Conservation (phyloP, 148 eudicot species). For the Camellia granthamiana region DNA sequence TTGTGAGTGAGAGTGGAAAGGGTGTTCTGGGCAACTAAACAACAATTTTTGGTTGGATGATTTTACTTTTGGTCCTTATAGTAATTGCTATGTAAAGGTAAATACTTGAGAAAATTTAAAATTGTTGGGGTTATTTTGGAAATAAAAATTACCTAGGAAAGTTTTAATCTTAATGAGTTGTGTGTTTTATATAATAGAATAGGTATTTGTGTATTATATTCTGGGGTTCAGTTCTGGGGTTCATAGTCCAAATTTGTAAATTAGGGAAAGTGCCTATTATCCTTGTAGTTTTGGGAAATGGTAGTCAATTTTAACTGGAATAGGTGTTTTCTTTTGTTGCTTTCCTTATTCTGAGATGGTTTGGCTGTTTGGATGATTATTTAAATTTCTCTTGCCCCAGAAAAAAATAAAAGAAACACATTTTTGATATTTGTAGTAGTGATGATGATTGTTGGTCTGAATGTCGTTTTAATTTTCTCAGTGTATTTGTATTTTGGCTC, state of each 20-base stretch:
- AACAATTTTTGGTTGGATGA: too few relatives aligned
- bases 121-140: too few relatives aligned
- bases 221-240: background rate
- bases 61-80: too few relatives aligned
- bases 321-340: slow-evolving; percentile 12
- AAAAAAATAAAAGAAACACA: background rate
- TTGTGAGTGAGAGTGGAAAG: too few relatives aligned
- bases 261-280: slow-evolving; percentile 6
- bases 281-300: slow-evolving; percentile 2
- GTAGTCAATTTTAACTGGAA: background rate
- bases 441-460: background rate
- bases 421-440: background rate
- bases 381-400: slow-evolving; percentile 14
- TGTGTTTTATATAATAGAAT: too few relatives aligned
- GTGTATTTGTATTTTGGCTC: background rate
- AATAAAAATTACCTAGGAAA: too few relatives aligned
- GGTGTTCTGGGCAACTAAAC: too few relatives aligned
- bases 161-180: too few relatives aligned
- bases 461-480: background rate
- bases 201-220: background rate
- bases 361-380: slow-evolving; percentile 16
- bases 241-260: background rate
- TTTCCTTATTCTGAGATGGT: background rate
- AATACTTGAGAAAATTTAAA: too few relatives aligned
- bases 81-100: too few relatives aligned